phyloP scores from a whole-genome alignment of 805 yeast species.

The Schizosaccharomyces osmophilus region DNA sequence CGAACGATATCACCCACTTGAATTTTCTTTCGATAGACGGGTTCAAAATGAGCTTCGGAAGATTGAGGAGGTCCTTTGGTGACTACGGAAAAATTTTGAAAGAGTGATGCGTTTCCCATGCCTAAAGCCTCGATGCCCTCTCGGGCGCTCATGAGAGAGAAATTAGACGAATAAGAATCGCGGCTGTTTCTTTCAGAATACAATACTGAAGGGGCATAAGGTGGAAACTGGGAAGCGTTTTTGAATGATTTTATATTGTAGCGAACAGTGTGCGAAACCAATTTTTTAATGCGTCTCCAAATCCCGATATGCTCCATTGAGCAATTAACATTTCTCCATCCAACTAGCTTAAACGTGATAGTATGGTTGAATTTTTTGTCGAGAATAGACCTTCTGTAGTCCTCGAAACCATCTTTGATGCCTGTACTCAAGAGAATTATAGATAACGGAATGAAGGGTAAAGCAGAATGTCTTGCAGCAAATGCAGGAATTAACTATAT shows the following conservation, averaged over 20 bases:
- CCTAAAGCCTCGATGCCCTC: neutral
- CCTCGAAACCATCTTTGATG: conserved; percentile 55
- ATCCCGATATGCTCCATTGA: conserved; percentile 26
- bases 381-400: conserved; percentile 35
- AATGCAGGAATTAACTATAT: conserved; percentile 41
- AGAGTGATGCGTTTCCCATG: neutral
- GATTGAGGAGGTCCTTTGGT: neutral
- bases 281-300: conserved; percentile 50
- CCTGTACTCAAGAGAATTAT: conserved; percentile 58
- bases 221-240: too few species aligned
- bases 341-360: conserved; percentile 29
- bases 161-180: neutral
- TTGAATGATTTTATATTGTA: neutral
- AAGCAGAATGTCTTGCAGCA: conserved; percentile 48
- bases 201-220: neutral
- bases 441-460: conserved; percentile 58
- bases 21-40: conserved; percentile 45
- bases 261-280: neutral
- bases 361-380: conserved; percentile 50
- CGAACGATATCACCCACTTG: conserved; percentile 52
- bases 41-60: conserved; percentile 19
- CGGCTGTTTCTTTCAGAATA: neutral
- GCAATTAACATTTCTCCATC: conserved; percentile 35
- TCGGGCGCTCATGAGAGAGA: neutral
- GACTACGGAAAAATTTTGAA: neutral